phyloP scores from a whole-genome alignment of 305 asterid species.

The Fraxinus angustifolia region DNA sequence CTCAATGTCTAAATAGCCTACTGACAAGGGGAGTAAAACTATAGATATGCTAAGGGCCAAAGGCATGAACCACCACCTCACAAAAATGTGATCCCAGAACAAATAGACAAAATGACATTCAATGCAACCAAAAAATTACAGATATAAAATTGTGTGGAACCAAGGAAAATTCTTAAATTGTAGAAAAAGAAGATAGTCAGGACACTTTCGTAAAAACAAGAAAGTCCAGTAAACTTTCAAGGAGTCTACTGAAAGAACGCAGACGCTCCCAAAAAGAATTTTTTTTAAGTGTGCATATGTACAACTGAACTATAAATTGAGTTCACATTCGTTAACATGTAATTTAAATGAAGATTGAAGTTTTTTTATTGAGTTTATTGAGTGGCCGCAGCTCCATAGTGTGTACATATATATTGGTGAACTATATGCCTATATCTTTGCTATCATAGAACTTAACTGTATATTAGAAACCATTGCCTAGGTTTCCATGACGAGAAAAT shows the following conservation, averaged over 20 bases:
- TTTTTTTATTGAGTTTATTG: not conserved
- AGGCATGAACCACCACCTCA: not conserved
- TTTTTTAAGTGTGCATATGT: not conserved
- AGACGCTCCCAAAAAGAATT: not conserved
- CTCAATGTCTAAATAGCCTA: not conserved
- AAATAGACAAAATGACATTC: not conserved
- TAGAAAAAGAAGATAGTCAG: not conserved
- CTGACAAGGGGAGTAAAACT: not conserved
- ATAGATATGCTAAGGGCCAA: not conserved
- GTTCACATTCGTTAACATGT: not conserved
- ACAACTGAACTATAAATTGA: not conserved
- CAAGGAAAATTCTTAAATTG: not conserved
- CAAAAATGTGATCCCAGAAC: not conserved
- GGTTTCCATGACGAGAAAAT: not conserved
- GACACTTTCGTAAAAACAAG: not conserved
- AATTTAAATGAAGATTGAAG: not conserved
- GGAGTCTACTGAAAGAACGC: not conserved
- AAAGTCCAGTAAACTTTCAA: not conserved
- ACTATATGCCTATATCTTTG: not conserved
- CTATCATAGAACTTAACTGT: not conserved
- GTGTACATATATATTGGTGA: not conserved
- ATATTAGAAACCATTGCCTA: not conserved
- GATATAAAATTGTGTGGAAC: not conserved
- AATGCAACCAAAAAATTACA: not conserved
- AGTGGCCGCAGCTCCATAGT: not conserved